These are phyloP conservation scores for Trichoderma virens DNA, from an alignment of 495 filamentous ascomycete species.

Conservation along the genomic window DNA sequence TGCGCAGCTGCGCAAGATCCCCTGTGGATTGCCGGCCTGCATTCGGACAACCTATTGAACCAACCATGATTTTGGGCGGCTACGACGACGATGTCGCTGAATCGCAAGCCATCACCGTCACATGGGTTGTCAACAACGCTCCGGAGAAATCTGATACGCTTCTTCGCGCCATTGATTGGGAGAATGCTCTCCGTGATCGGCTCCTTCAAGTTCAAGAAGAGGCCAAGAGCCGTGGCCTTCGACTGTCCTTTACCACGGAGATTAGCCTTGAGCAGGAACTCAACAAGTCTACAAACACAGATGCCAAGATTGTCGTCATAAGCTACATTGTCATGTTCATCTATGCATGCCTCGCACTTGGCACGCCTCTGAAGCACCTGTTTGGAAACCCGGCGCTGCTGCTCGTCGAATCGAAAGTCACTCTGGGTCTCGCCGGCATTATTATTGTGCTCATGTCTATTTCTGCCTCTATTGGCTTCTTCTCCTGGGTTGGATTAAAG, in stretches of 20 bases:
- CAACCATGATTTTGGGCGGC: slow-evolving; percentile 79
- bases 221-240: slow-evolving; percentile 65
- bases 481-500: slow-evolving; percentile 81
- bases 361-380: slow-evolving; percentile 68
- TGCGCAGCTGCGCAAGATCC: slow-evolving; percentile 63
- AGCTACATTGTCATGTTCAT: slow-evolving; percentile 99
- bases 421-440: slow-evolving; percentile 85
- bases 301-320: slow-evolving; percentile 93
- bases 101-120: slow-evolving; percentile 71
- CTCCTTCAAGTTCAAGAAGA: slow-evolving; percentile 70
- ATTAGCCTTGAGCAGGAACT: slow-evolving; percentile 86
- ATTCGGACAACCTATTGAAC: slow-evolving; percentile 78
- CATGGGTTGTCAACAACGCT: slow-evolving; percentile 94
- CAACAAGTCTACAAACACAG: slow-evolving; percentile 95
- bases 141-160: slow-evolving; percentile 62
- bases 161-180: slow-evolving; percentile 78
- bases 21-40: slow-evolving; percentile 79
- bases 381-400: slow-evolving; percentile 72
- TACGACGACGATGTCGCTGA: slow-evolving; percentile 63
- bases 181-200: slow-evolving; percentile 62
- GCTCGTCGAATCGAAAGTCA: slow-evolving; percentile 91
- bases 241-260: slow-evolving; percentile 91
- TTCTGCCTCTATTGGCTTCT: slow-evolving; percentile 85
- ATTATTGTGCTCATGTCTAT: slow-evolving; percentile 96
- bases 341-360: slow-evolving; percentile 86